phyloP scores from a whole-genome alignment of 1,139 yeast genomes.

The Blastobotrys proliferans region DNA sequence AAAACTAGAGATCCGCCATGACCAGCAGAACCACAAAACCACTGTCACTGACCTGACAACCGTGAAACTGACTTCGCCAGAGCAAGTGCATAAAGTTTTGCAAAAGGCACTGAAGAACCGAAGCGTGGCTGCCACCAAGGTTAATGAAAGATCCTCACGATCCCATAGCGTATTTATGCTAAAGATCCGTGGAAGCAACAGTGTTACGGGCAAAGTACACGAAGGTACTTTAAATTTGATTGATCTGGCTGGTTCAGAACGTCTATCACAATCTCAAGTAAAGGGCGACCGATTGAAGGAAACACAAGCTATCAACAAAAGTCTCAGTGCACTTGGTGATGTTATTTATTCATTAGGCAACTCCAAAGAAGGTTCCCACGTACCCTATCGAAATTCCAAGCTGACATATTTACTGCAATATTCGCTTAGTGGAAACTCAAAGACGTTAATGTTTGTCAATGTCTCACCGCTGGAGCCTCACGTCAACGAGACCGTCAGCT shows the following conservation, averaged over 20 bases:
- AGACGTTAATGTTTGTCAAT: slow-evolving; percentile 91
- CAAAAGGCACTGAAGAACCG: slow-evolving; percentile 51
- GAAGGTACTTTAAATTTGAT: slow-evolving; percentile 68
- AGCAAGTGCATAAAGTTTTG: slow-evolving; percentile 51
- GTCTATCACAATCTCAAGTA: slow-evolving; percentile 63
- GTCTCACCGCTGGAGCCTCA: slow-evolving; percentile 65
- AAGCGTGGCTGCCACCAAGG: slow-evolving; percentile 76
- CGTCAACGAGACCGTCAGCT: slow-evolving; percentile 73
- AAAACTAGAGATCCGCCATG: slow-evolving; percentile 74
- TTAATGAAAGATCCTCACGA: slow-evolving; percentile 75
- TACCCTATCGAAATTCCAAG: slow-evolving; percentile 56
- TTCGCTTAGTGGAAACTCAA: slow-evolving; percentile 81
- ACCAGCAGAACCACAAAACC: slow-evolving; percentile 50
- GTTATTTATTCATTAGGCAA: slow-evolving; percentile 71
- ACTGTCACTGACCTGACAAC: slow-evolving; percentile 57
- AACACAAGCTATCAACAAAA: slow-evolving; percentile 85
- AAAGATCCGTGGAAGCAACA: slow-evolving; percentile 53
- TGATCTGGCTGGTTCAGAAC: slow-evolving; percentile 87
- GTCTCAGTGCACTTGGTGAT: slow-evolving; percentile 85
- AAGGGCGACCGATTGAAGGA: slow-evolving; percentile 79
- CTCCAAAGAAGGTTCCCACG: slow-evolving; percentile 34
- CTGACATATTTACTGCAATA: slow-evolving; percentile 80
- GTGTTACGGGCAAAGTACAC: slow-evolving; percentile 45
- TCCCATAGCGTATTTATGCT: slow-evolving; percentile 73
- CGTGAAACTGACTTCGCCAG: slow-evolving; percentile 45